Evolutionary conservation across 164 flowering plant genomes (phyloP).

Genomic region (Magnolia sinica): DNA sequence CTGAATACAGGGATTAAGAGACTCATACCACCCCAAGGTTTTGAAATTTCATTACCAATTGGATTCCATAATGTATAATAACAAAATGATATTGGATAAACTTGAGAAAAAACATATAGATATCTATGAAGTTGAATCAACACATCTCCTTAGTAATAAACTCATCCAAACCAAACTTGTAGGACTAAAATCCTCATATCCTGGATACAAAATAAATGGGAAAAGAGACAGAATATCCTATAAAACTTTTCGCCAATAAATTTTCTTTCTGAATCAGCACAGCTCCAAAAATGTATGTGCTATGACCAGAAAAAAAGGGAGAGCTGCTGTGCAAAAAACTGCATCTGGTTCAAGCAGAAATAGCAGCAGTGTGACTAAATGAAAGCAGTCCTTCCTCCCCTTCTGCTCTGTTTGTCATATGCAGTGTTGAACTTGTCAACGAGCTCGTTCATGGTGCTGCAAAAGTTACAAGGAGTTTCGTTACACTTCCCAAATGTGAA

Average conservation of each 20-base stretch:
- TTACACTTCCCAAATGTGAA: not conserved
- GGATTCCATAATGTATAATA: not conserved
- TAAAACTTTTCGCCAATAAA: no score
- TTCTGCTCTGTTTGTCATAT: conserved; percentile 74
- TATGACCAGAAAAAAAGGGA: not conserved
- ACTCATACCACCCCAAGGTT: no score
- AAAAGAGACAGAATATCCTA: no score
- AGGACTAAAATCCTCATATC: not conserved
- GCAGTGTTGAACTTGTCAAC: conserved; percentile 92
- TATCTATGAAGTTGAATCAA: no score
- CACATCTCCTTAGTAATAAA: no score
- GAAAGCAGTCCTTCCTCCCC: conserved; percentile 85
- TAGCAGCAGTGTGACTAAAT: conserved; percentile 28
- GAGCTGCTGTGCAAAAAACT: not conserved
- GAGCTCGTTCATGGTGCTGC: conserved; percentile 88
- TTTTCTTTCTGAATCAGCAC: not conserved
- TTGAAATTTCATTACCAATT: no score
- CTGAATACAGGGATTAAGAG: no score
- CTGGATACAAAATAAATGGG: not conserved
- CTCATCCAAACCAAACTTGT: not conserved
- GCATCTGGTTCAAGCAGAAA: not conserved
- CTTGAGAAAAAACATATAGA: no score
- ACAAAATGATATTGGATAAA: not conserved
- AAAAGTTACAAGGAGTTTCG: conserved; percentile 8
- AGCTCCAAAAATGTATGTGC: not conserved